phyloP scores from a whole-genome alignment of 306 rosid species.

The Cucurbita moschata region DNA sequence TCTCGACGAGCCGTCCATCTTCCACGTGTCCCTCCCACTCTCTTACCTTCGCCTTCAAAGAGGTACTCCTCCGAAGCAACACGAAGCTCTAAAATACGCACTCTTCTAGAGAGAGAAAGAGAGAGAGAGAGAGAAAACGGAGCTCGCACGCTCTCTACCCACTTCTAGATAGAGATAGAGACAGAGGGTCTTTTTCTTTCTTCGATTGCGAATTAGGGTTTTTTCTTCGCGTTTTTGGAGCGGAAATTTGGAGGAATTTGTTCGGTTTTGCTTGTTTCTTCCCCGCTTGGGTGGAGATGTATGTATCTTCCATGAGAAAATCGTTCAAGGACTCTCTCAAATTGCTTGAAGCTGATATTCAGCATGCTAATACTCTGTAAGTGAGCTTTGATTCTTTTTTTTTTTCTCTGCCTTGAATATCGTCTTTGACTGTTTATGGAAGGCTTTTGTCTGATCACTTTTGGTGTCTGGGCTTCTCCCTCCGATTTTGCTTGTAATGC shows the following conservation, averaged over 20 bases:
- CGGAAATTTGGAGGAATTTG: neutral
- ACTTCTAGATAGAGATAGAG: slow-evolving; percentile 1
- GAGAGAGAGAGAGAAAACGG: slow-evolving; percentile 1
- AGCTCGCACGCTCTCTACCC: neutral
- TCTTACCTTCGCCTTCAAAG: slow-evolving; percentile 53
- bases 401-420: neutral
- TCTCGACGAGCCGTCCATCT: neutral
- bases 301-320: slow-evolving; percentile 82
- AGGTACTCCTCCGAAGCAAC: slow-evolving; percentile 40
- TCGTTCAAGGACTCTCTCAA: slow-evolving; percentile 94
- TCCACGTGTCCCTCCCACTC: slow-evolving; percentile 48
- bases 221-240: neutral
- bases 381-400: neutral
- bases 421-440: neutral
- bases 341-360: slow-evolving; percentile 91
- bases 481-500: neutral
- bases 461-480: neutral
- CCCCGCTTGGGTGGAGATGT: slow-evolving; percentile 30
- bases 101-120: neutral
- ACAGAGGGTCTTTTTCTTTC: slow-evolving; percentile 6
- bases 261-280: neutral
- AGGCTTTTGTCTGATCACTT: neutral
- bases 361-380: too few relatives aligned
- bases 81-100: slow-evolving; percentile 18
- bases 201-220: slow-evolving; percentile 12